phyloP scores from a whole-genome alignment of 495 filamentous ascomycete species.

The Saxophila tyrrhenica region DNA sequence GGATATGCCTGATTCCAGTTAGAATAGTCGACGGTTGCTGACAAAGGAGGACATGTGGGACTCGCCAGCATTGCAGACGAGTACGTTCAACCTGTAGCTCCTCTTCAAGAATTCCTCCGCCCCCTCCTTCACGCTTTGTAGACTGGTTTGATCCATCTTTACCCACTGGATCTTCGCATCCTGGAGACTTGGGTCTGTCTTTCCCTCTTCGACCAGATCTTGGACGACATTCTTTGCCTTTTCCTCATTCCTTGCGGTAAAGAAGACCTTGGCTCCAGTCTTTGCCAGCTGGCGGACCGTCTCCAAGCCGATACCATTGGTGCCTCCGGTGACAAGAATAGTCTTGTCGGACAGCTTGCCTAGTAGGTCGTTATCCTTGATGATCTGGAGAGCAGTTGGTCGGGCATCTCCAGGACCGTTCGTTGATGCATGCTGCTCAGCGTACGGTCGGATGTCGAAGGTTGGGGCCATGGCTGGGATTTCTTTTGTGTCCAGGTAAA shows the following conservation, averaged over 20 bases:
- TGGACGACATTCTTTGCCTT: constrained; percentile 27
- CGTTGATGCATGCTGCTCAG: too few relatives aligned
- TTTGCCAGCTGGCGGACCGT: constrained; percentile 35
- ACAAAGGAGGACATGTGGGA: background rate
- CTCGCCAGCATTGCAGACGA: constrained; percentile 25
- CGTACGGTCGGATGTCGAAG: too few relatives aligned
- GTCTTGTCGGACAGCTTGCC: constrained; percentile 36
- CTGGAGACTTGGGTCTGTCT: constrained; percentile 2
- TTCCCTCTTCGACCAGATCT: constrained; percentile 9
- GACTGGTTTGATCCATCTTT: constrained; percentile 25
- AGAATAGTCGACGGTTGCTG: background rate
- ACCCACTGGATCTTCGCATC: constrained; percentile 23
- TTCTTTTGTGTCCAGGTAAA: too few relatives aligned
- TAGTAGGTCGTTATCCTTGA: constrained; percentile 38
- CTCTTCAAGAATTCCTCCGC: constrained; percentile 16
- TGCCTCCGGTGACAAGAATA: constrained; percentile 40
- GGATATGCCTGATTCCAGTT: constrained; percentile 4
- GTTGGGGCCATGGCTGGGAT: too few relatives aligned
- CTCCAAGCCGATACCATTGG: constrained; percentile 44
- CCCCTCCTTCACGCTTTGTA: constrained; percentile 17
- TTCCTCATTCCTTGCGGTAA: constrained; percentile 32
- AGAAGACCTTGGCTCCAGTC: constrained; percentile 40
- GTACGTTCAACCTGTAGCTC: constrained; percentile 20
- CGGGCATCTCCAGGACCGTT: constrained; percentile 42
- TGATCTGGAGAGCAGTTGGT: constrained; percentile 44